These are phyloP conservation scores for Trichoderma sp. DNA, from an alignment of 2,329 filamentous ascomycete species.

Conservation along the genomic window DNA sequence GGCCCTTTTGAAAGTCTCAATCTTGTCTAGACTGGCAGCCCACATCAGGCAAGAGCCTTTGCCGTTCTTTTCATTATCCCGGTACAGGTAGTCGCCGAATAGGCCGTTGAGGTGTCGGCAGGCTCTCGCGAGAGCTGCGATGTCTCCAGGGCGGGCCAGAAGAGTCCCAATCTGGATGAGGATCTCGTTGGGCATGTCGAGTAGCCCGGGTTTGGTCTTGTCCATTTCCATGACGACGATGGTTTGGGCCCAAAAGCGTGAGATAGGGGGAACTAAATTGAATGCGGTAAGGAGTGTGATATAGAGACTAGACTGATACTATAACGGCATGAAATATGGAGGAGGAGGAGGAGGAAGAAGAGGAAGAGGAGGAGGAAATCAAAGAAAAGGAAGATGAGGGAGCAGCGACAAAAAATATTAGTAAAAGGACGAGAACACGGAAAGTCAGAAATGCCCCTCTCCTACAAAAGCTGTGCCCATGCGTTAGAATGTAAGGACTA, in stretches of 20 bases:
- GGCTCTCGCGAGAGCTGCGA: constrained; percentile 16
- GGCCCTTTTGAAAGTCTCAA: constrained; percentile 10
- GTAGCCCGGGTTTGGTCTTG: neutral
- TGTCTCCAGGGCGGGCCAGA: constrained; percentile 15
- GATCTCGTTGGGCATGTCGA: constrained; percentile 21
- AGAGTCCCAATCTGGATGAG: constrained; percentile 14
- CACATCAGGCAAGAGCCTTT: constrained; percentile 18
- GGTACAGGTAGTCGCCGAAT: constrained; percentile 26
- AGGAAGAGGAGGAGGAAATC: neutral
- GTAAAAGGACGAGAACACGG: neutral
- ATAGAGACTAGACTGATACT: neutral
- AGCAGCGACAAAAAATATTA: neutral
- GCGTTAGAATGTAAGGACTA: neutral
- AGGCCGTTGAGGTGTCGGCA: constrained; percentile 17
- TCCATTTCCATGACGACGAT: neutral
- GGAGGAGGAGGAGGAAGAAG: neutral
- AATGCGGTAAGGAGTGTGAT: neutral
- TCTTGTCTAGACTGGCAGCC: constrained; percentile 14
- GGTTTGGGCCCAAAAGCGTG: neutral
- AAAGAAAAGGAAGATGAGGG: neutral
- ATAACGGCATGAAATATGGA: neutral
- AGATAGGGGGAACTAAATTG: neutral
- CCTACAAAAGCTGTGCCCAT: neutral
- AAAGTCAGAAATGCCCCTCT: neutral
- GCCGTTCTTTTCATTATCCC: constrained; percentile 4